These are phyloP conservation scores for Jatropha multifida DNA, from an alignment of 441 rosid genomes.

Conservation along the genomic window DNA sequence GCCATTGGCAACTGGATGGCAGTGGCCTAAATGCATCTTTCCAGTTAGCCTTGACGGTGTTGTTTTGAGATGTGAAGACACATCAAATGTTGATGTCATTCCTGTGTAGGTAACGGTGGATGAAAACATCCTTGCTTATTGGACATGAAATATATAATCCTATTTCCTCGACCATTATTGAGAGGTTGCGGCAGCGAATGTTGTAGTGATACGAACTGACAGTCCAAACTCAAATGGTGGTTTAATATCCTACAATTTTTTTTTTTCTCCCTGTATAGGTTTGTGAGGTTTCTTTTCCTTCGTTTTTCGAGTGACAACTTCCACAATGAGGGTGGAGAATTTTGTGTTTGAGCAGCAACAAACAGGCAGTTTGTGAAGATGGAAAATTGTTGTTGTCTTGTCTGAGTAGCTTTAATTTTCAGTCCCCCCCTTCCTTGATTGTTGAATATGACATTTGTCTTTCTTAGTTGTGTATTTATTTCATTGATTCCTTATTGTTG, in stretches of 20 bases:
- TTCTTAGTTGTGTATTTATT: background rate
- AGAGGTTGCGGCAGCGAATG: background rate
- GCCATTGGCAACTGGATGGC: slow-evolving; percentile 80
- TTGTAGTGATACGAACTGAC: slow-evolving; percentile 19
- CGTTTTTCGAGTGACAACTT: background rate
- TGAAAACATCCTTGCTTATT: background rate
- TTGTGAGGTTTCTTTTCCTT: background rate
- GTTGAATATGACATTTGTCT: background rate
- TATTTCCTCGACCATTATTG: slow-evolving; percentile 17
- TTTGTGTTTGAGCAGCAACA: background rate
- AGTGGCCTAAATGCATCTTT: slow-evolving; percentile 67
- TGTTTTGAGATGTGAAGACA: slow-evolving; percentile 85
- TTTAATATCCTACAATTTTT: background rate
- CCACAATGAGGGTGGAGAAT: background rate
- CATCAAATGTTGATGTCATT: slow-evolving; percentile 75
- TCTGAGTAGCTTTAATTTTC: background rate
- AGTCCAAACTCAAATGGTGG: slow-evolving; percentile 9
- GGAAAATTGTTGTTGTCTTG: background rate
- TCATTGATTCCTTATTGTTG: background rate
- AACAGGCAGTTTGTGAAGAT: background rate
- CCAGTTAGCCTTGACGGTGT: slow-evolving; percentile 81
- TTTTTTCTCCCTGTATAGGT: slow-evolving; percentile 9
- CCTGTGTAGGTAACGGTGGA: slow-evolving; percentile 44
- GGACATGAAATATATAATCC: background rate
- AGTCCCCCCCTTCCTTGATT: background rate